phyloP scores from a whole-genome alignment of 1,284 basidiomycete species.

The Athelia sp. region DNA sequence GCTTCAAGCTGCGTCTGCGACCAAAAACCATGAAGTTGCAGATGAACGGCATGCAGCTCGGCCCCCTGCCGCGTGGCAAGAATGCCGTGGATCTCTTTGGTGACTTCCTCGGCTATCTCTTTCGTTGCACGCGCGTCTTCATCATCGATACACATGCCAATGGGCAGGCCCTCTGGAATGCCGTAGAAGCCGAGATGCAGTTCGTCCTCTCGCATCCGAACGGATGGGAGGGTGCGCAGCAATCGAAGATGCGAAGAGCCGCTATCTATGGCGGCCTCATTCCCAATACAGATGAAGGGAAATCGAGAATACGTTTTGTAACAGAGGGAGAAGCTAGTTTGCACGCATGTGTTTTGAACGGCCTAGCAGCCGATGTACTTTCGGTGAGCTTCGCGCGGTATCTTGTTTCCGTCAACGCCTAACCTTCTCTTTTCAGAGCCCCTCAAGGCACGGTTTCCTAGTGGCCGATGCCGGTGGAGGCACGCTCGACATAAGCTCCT shows the following conservation, averaged over 20 bases:
- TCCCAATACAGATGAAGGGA: slow-evolving; percentile 65
- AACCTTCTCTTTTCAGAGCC: slow-evolving; percentile 36
- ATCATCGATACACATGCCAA: slow-evolving; percentile 73
- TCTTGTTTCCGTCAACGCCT: neutral
- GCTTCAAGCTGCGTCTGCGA: slow-evolving; percentile 74
- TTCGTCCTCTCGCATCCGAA: slow-evolving; percentile 76
- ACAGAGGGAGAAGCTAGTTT: slow-evolving; percentile 79
- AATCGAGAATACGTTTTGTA: slow-evolving; percentile 67
- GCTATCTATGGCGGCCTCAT: slow-evolving; percentile 65
- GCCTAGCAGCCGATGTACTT: slow-evolving; percentile 68
- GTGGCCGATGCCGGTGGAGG: slow-evolving; percentile 78
- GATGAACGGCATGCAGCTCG: slow-evolving; percentile 76
- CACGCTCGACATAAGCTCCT: slow-evolving; percentile 74
- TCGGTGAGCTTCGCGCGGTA: slow-evolving; percentile 38
- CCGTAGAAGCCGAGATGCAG: slow-evolving; percentile 60
- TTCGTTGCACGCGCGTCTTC: slow-evolving; percentile 64
- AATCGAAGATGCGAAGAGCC: slow-evolving; percentile 67
- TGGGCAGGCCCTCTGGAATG: slow-evolving; percentile 57
- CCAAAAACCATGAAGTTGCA: slow-evolving; percentile 70
- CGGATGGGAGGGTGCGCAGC: slow-evolving; percentile 79
- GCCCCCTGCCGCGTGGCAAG: slow-evolving; percentile 58
- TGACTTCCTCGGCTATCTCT: slow-evolving; percentile 72
- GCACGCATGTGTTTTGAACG: slow-evolving; percentile 71
- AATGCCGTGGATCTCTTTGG: slow-evolving; percentile 69
- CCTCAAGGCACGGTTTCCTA: slow-evolving; percentile 68